Evolutionary conservation across 164 flowering plant species (phyloP), one percentile per base, ranked within the genome.

Genomic region (Echeveria elegans): DNA sequence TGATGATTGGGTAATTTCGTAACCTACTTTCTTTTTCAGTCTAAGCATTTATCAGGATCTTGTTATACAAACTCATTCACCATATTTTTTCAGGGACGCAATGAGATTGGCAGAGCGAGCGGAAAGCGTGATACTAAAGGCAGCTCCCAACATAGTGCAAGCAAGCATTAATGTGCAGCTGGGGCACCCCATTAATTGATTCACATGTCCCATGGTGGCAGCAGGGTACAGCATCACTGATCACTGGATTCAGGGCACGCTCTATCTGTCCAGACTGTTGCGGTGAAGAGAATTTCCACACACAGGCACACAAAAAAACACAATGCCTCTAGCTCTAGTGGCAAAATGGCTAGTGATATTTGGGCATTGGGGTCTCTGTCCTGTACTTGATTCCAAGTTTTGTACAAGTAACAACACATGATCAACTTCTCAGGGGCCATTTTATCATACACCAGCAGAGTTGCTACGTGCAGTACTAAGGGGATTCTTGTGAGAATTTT

Each of bases 391-490:
- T 89, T 59, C 89, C 86, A 0, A 85, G 90, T 70, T 85, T 89
- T 34, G 80, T 89, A 0, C 84, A 87, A 71, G 90, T 1, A 79
- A 74, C 56, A 88, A 84, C 45, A n/a, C n/a, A n/a, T n/a, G n/a
- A n/a, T n/a, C n/a, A n/a, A n/a, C n/a, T n/a, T n/a, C n/a, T n/a
- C n/a, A n/a, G n/a, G n/a, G 96, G 92, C 24, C 73, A 71, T 50
- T 50, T 83, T 68, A 80, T 89, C n/a, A n/a, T n/a, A n/a, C n/a
- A n/a, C n/a, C n/a, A n/a, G n/a, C n/a, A n/a, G n/a, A n/a, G n/a
- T n/a, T 10, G 96, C 96, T 0, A 87, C 96, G 6, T 82, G 90
- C 6, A 89, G 96, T 76, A 76, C 79, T 18, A 87, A 89, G 72
- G 96, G 96, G 6, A 89, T 92, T 11, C 76, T 88, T 65, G 79